Base-by-base conservation (phyloP, 768 basidiomycete genomes). In the Rhizopogon sp. region DNA sequence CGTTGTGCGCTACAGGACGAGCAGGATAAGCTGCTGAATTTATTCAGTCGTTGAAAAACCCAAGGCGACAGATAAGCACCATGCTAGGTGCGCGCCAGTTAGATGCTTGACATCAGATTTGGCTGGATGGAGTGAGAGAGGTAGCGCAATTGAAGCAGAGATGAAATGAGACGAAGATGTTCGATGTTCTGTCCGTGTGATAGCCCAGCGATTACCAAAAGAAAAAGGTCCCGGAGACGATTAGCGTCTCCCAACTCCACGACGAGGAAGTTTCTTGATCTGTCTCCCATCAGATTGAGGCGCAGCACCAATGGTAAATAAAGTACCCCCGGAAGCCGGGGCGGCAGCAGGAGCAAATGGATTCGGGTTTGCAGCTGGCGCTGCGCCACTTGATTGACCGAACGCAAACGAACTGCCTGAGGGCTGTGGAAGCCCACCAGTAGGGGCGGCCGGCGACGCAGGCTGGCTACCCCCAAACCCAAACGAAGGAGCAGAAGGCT, bases 271-370 rank as follows among this genome's bases (percentile, higher is more conserved):
- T 53, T 79, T 82, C 69, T 81, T 82, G 44, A 84, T 77, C 47
- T 74, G 73, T 43, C 80, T 73, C 17, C 60, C 64, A 52, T 66
- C 53, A 60, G 71, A 40, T 4, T 75, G 68, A 25, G 76, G 60
- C 2, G 79, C 76, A 45, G 84, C 73, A 31, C 84, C 84, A 52
- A 85, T 84, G 11, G 83, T 85, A 62, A 85, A 85, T 37, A 85
- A 57, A 3, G 70, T 60, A 51, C 56, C 65, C 6, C 70, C 69
- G 33, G 25, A 52, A 2, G 76, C 63, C 13, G 71, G 70, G 37
- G 66, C n/a, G 9, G 73, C 64, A 2, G 63, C 7, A 5, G 72
- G 71, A 61, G 74, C 71, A 57, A 83, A 84, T 8, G 78, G 76
- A 39, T 75, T 76, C 5, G 76, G 66, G 29, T 76, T 72, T 43